Percentiles rank a stretch among this genome's conserved stretches.
Evolutionary conservation across 306 rosid genomes (phyloP).

Genomic region (Alnus rubra): DNA sequence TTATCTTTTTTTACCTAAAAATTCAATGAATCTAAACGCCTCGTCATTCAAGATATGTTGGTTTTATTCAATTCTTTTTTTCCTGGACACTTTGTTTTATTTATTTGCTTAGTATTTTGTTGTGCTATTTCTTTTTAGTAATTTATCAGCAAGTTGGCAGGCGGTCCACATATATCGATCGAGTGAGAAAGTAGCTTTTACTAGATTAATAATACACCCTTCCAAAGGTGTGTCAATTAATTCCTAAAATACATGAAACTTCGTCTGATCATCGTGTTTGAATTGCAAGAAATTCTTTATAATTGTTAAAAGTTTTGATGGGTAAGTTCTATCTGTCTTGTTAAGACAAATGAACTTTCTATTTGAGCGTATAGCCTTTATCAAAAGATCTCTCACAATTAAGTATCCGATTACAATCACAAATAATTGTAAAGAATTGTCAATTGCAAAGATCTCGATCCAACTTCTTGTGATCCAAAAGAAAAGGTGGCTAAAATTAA

Average conservation of each 20-base stretch:
- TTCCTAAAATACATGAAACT: background rate
- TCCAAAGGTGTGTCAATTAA: background rate
- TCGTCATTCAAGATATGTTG: background rate
- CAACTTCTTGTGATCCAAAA: no score
- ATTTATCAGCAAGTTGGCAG: background rate
- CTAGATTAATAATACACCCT: background rate
- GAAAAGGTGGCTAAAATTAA: no score
- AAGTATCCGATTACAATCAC: no score
- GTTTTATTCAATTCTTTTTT: no score
- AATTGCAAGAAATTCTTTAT: no score
- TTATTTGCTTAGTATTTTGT: background rate
- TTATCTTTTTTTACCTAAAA: background rate
- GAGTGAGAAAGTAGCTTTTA: background rate
- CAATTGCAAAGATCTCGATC: no score
- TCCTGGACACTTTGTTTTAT: background rate
- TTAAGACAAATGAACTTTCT: no score
- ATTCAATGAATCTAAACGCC: background rate
- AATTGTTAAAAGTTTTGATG: no score
- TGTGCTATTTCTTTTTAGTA: background rate
- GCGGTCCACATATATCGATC: background rate
- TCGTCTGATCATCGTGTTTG: background rate
- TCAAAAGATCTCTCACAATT: no score
- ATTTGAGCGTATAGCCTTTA: no score
- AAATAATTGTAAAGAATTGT: no score
- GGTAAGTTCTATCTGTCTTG: no score